phyloP scores from a whole-genome alignment of 2,329 filamentous ascomycete species.

The Elsinoe necatrix region DNA sequence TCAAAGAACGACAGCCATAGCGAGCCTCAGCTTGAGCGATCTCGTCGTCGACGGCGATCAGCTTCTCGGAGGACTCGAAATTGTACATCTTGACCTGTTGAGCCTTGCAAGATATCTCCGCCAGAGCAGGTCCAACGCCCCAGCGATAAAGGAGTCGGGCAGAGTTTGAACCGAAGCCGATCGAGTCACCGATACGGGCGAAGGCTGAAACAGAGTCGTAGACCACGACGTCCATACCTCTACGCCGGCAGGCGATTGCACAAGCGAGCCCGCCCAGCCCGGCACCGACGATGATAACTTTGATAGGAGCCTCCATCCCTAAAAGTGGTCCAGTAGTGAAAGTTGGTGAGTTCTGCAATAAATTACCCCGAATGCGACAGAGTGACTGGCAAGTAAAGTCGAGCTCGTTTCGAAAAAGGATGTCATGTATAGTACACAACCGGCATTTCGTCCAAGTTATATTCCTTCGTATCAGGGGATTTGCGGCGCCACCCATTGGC shows the following conservation, averaged over 20 bases:
- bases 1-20: conserved; percentile 14
- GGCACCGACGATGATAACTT: conserved; percentile 32
- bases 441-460: too few relatives aligned
- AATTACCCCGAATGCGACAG: too few relatives aligned
- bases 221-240: conserved; percentile 36
- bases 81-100: conserved; percentile 18
- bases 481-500: too few relatives aligned
- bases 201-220: conserved; percentile 40
- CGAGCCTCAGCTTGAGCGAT: conserved; percentile 37
- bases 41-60: conserved; percentile 34
- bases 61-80: not conserved
- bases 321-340: too few relatives aligned
- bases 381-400: too few relatives aligned
- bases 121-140: conserved; percentile 31
- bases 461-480: too few relatives aligned
- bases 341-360: too few relatives aligned
- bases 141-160: conserved; percentile 39
- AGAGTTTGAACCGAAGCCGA: conserved; percentile 42
- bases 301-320: too few relatives aligned
- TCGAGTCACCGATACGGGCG: conserved; percentile 38
- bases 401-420: too few relatives aligned
- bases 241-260: conserved; percentile 41
- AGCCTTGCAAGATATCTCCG: conserved; percentile 41
- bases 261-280: conserved; percentile 43
- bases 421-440: too few relatives aligned